Percentiles rank a stretch among this genome's conserved stretches.
Evolutionary conservation across 768 basidiomycete genomes (phyloP).

Genomic region (Podaxis sp.): DNA sequence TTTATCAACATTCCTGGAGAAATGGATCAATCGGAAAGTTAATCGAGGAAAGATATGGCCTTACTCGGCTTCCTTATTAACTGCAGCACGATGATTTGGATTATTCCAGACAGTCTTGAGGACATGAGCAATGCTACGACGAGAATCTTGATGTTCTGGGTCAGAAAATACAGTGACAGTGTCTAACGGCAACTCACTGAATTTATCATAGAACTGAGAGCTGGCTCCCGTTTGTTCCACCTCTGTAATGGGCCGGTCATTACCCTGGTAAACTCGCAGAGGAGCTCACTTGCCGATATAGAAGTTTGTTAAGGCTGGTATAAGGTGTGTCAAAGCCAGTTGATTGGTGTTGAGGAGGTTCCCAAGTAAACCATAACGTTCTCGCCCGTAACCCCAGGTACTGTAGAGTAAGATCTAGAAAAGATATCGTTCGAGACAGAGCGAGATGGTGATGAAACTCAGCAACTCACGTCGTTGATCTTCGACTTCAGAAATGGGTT

Average conservation of each 20-base stretch:
- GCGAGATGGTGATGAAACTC: neutral
- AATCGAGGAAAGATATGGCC: conserved; percentile 10
- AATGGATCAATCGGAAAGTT: conserved; percentile 1
- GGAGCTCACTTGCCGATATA: conserved; percentile 72
- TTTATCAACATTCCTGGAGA: conserved; percentile 77
- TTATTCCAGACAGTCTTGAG: conserved; percentile 93
- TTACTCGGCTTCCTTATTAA: conserved; percentile 77
- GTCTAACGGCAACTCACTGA: conserved; percentile 54
- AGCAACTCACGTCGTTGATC: conserved; percentile 76
- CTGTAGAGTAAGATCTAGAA: conserved; percentile 72
- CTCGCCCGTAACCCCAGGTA: conserved; percentile 64
- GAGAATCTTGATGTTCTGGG: conserved; percentile 25
- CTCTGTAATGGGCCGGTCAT: conserved; percentile 48
- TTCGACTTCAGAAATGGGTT: conserved; percentile 98
- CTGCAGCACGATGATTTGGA: conserved; percentile 81
- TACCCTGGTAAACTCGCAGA: neutral
- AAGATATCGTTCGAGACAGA: conserved; percentile 8
- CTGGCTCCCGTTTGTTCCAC: conserved; percentile 97
- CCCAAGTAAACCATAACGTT: conserved; percentile 73
- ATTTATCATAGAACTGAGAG: conserved; percentile 99
- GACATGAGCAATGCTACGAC: conserved; percentile 85
- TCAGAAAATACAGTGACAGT: neutral
- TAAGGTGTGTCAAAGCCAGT: conserved; percentile 83
- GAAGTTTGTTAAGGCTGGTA: conserved; percentile 90
- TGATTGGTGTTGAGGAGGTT: conserved; percentile 82